Percentiles rank a stretch among this genome's conserved stretches.
These are phyloP conservation scores for Echria macrotheca DNA, from an alignment of 495 filamentous ascomycete genomes.

Conservation along the genomic window DNA sequence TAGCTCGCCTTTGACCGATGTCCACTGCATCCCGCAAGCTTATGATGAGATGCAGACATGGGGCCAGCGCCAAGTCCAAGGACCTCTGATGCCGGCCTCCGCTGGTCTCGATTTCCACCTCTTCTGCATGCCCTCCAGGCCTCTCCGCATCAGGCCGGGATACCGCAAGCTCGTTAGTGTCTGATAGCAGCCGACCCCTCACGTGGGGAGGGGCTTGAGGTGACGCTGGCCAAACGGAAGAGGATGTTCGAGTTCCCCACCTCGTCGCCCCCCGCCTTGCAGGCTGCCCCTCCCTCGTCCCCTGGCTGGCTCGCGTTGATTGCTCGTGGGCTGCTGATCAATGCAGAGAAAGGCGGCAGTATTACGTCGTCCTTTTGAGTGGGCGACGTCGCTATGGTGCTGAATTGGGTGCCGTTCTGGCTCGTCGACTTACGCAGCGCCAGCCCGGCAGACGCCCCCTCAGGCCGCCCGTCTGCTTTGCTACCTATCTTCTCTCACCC, in stretches of 20 bases:
- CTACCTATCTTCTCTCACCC: background rate
- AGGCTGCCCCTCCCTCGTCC: background rate
- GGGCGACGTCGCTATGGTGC: slow-evolving; percentile 11
- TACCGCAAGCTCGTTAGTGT: slow-evolving; percentile 20
- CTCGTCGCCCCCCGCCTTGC: background rate
- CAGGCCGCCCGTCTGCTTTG: background rate
- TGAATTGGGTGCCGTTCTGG: slow-evolving; percentile 1
- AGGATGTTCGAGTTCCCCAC: slow-evolving; percentile 4
- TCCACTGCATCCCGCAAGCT: too few relatives aligned
- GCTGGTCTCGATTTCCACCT: too few relatives aligned
- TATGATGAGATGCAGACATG: too few relatives aligned
- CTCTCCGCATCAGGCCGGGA: too few relatives aligned
- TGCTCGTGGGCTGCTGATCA: slow-evolving; percentile 8
- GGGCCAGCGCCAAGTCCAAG: too few relatives aligned
- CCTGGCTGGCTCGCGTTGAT: slow-evolving; percentile 5
- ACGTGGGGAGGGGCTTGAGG: background rate
- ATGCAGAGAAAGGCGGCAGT: slow-evolving; percentile 17
- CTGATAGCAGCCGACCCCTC: slow-evolving; percentile 18
- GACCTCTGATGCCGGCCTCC: too few relatives aligned
- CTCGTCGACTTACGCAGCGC: background rate
- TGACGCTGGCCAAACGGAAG: slow-evolving; percentile 10
- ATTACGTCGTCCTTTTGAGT: slow-evolving; percentile 24
- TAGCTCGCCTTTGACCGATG: too few relatives aligned
- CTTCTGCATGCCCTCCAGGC: too few relatives aligned
- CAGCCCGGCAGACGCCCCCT: background rate